Evolutionary conservation across 1,284 basidiomycete species (phyloP), one percentile per base, ranked within the genome.

Genomic region (Trametes pubescens): DNA sequence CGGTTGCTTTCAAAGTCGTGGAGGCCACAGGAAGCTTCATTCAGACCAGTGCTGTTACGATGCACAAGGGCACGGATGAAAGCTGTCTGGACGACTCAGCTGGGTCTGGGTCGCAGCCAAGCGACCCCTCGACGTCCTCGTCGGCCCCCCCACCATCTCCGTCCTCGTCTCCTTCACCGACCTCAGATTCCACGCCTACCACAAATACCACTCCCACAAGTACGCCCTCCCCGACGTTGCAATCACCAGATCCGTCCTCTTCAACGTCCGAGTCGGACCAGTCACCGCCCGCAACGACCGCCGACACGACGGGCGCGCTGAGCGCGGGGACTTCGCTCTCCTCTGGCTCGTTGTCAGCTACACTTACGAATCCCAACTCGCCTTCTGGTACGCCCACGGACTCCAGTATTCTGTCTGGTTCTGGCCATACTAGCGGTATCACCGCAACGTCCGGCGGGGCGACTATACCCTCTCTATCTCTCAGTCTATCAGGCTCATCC

Each of bases 11-110:
- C 7, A 32, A 60, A 24, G 44, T 60, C 13, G 44, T n/a, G 18
- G 59, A 60, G 22, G 32, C 11, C 22, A 54, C 51, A 0, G 59
- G 59, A 0, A 21, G 44, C 59, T 11, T 48, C 43, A 4, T 35
- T 24, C 11, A n/a, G 18, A 51, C 49, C 14, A 34, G 46, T 4
- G 18, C 44, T 1, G 10, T 54, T 4, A 38, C 44, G 9, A 26
- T 60, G 29, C 51, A 44, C 13, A 35, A 24, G 9, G 44, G 59
- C 2, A 4, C 18, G 0, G 51, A 54, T 24, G 40, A 32, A n/a
- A 49, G 52, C 21, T 60, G 59, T 24, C n/a, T 60, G 29, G 7
- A 10, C 4, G n/a, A n/a, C 2, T 34, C 43, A 4, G n/a, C 51
- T 11, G 49, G 44, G 8, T 40, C 58, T 0, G 35, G 11, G 29